Evolutionary conservation across 106 monocot species (phyloP), one percentile per base, ranked within the genome.

Genomic region (Hemerocallis citrina): DNA sequence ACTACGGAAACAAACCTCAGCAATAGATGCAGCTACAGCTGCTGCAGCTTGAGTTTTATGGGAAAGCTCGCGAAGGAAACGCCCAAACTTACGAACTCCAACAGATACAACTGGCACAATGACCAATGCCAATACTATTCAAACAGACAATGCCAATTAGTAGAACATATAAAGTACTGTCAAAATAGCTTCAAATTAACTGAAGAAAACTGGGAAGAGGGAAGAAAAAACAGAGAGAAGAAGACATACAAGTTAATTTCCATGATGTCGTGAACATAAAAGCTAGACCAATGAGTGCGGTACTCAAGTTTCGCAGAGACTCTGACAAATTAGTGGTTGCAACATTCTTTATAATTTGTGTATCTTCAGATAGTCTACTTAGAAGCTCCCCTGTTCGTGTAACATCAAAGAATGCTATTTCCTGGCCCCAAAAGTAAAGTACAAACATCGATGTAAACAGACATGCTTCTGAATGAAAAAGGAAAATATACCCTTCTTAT

Each of bases 31-130:
- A 55, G 98, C 98, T 57, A 77, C 72, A 69, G 98, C 98, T 22
- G 98, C 98, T 52, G 92, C 92, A 71, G 98, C 98, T 72, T 98
- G 98, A 62, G 98, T 98, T 56, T 98, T 84, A 69, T 98, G 91
- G 55, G 98, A 92, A 59, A 98, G 98, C 68, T 98, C 98, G 43
- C 98, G 91, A 55, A 98, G 87, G 67, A 75, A 98, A 36, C 98
- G 86, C 40, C 98, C 98, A 72, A 92, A 98, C 25, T 73, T 79
- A 17, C 98, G 84, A 22, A 98, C 98, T 49, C 64, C 98, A 74
- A 98, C 63, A 51, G 87, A 98, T 71, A 98, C 65, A 62, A 45
- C 73, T 38, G 98, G 98, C 31, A 98, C 98, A 67, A 98, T 77
- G 42, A 76, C 62, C 59, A 98, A 64, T 54, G 98, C 81, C 73